These are phyloP conservation scores for Ustulina deusta DNA, from an alignment of 2,329 filamentous ascomycete species.

Conservation along the genomic window DNA sequence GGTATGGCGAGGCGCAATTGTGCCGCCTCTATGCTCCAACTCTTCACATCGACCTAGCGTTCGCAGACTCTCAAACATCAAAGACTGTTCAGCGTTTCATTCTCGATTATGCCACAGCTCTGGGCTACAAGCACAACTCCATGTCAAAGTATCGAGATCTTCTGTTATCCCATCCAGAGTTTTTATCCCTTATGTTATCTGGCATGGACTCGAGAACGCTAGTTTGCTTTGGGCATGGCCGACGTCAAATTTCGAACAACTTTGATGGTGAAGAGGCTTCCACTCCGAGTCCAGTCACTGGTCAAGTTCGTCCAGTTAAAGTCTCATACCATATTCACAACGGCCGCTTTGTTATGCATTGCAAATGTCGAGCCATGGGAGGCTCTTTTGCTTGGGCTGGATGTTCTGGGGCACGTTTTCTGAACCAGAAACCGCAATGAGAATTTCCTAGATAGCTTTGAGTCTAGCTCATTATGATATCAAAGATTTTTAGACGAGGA, in stretches of 20 bases:
- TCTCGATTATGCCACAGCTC: neutral
- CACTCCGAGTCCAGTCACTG: too few relatives aligned
- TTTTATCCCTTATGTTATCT: neutral
- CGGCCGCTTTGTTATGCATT: too few relatives aligned
- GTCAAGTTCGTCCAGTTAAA: too few relatives aligned
- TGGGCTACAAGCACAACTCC: neutral
- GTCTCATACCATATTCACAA: too few relatives aligned
- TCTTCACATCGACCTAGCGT: neutral
- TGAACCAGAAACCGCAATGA: too few relatives aligned
- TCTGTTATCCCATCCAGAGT: neutral
- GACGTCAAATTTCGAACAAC: neutral
- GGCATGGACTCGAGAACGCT: neutral
- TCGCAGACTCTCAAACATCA: neutral
- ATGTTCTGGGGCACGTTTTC: too few relatives aligned
- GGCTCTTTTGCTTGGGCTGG: too few relatives aligned
- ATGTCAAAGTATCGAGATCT: neutral
- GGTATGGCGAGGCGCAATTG: neutral
- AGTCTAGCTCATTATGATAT: too few relatives aligned
- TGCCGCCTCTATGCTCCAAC: neutral
- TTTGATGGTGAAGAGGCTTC: neutral
- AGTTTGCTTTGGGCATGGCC: neutral
- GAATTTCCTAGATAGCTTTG: too few relatives aligned
- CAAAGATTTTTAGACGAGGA: too few relatives aligned
- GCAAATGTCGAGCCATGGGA: too few relatives aligned
- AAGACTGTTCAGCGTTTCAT: neutral